Base-by-base conservation (phyloP, 2,329 filamentous ascomycete genomes). In the Calonectria montana region DNA sequence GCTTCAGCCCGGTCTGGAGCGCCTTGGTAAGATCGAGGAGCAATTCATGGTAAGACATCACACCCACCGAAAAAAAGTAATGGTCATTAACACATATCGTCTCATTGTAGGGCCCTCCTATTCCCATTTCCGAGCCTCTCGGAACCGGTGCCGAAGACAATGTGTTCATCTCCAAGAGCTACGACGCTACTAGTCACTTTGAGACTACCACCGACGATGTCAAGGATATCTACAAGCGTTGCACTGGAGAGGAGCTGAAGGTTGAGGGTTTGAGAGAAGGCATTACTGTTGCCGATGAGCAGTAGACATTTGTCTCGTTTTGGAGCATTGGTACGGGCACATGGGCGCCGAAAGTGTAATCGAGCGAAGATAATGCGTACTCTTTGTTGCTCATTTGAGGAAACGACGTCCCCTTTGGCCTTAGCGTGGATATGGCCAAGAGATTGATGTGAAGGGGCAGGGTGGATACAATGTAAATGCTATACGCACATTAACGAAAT, bases 121-220 rank as follows among this genome's bases (percentile, higher is more conserved):
- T 98, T 77, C 96, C 97, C 65, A 90, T 99, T 73, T 98, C 98
- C 84, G 95, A 97, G 86, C 97, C 97, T 25, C 84, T 96, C 61
- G 94, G 94, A 81, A 91, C 93, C 81, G 97, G 97, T 75, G 88
- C 87, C 78, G 93, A 92, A 78, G 96, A 98, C 88, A 96, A 96
- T 85, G 93, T 99, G 84, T 99, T 95, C 88, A 95, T 99, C 83
- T 98, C 95, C 81, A 98, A 97, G 92, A 98, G 95, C 88, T 99
- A 99, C 86, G 97, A 99, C 81, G 95, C 97, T 65, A 97, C 94
- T 75, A 97, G 94, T 84, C 97, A 99, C 89, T 99, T 99, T 81
- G 97, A 99, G 91, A 98, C 95, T 41, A 90, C 87, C 57, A 90
- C 89, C 86, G 97, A 98, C 83, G 96, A 99, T 84, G 96, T 99